Base-by-base conservation (phyloP, 1,139 yeast species). In the Hansenula lynferdii region DNA sequence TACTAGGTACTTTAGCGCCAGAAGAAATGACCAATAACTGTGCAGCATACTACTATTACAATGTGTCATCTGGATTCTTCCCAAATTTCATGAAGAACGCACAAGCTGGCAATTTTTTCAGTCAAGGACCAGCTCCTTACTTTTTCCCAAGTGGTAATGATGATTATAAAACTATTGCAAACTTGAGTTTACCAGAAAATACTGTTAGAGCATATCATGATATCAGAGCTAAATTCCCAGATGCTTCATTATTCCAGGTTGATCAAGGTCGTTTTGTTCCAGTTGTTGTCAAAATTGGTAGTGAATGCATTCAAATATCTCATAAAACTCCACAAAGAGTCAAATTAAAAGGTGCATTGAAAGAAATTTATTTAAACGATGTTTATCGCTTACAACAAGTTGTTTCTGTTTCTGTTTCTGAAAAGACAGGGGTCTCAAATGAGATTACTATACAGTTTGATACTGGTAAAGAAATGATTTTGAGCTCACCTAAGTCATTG, bases 241-340 rank as follows among this genome's bases (percentile, higher is more conserved):
- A 77, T 47, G 84, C 80, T 20, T 69, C 72, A 32, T 60, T 78
- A 12, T 79, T 65, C 52, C 77, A 77, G 61, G 60, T 55, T 18
- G 54, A 51, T 3, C 56, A 56, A 21, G 58, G 62, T 17, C 57
- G 70, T 29, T 70, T 70, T 43, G 61, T 68, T 14, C 80, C 85
- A 1, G 82, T 83, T 2, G 71, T 75, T 1, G 46, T 87, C 41
- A 78, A 77, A 49, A 71, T 87, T 42, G 96, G 96, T 9, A 72
- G 82, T 40, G 79, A 77, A 48, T 83, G 70, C 63, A 56, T 85
- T 32, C 90, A 84, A 51, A 60, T 85, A 4, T 45, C 60, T 17
- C 51, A 62, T 40, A 62, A 70, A 50, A 58, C 69, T 34, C 70
- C 71, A 4, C 60, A 54, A 31, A 55, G 62, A 16, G 37, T 64